These are phyloP conservation scores for Yamadazyma dendronema DNA, from an alignment of 1,139 yeast genomes.

Conservation along the genomic window DNA sequence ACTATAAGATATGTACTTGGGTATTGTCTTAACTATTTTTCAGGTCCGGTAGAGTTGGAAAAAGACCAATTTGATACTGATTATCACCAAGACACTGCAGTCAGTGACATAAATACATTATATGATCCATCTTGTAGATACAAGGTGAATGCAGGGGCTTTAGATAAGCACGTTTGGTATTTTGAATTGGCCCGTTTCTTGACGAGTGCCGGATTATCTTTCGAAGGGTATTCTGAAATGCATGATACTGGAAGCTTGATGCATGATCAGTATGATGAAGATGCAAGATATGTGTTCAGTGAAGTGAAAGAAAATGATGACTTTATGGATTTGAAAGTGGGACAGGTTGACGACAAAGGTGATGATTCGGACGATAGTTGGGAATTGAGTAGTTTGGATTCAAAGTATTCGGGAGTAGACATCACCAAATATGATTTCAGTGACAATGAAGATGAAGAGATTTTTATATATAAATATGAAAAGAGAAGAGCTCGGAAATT, in stretches of 20 bases:
- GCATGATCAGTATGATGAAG: slow-evolving; percentile 71
- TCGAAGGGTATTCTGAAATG: slow-evolving; percentile 14
- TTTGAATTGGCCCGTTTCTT: slow-evolving; percentile 9
- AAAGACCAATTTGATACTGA: not conserved
- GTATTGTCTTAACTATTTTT: slow-evolving; percentile 44
- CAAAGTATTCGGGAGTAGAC: not conserved
- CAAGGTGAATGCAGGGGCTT: slow-evolving; percentile 53
- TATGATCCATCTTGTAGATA: slow-evolving; percentile 63
- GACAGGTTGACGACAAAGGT: too few species aligned
- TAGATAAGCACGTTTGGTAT: slow-evolving; percentile 6
- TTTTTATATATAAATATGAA: not conserved
- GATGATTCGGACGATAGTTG: too few species aligned
- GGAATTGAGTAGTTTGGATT: not conserved
- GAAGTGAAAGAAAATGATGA: slow-evolving; percentile 38
- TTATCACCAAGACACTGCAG: slow-evolving; percentile 3
- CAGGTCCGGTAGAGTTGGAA: not conserved
- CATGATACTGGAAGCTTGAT: slow-evolving; percentile 16
- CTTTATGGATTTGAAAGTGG: too few species aligned
- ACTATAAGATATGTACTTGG: slow-evolving; percentile 63
- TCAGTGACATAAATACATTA: slow-evolving; percentile 31
- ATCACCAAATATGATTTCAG: slow-evolving; percentile 27
- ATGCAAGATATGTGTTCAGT: slow-evolving; percentile 68
- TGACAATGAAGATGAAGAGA: slow-evolving; percentile 5
- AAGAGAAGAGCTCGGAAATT: not conserved
- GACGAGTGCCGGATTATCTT: slow-evolving; percentile 4